Conservation (phyloP, 192 early-diverging fungal species). For the Umbelopsis ramanniana region DNA sequence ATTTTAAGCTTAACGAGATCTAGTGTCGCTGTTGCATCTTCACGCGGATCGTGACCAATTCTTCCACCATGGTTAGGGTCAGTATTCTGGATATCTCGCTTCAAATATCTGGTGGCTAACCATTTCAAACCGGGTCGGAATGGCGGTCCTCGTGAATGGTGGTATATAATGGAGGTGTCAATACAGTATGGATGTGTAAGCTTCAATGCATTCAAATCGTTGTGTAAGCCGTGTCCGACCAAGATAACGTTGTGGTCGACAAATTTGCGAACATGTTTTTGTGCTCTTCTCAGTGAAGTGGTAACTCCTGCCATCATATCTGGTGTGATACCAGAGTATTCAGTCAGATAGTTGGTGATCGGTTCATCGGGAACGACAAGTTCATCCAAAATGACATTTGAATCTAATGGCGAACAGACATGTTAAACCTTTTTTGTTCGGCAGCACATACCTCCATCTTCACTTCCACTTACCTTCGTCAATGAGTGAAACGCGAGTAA, state of each 20-base stretch:
- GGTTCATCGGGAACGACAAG: constrained; percentile 56
- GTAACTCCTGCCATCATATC: constrained; percentile 44
- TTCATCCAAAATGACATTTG: constrained; percentile 50
- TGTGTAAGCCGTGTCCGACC: constrained; percentile 65
- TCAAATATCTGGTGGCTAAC: constrained; percentile 55
- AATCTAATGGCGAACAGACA: constrained; percentile 22
- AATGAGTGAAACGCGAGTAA: constrained; percentile 60
- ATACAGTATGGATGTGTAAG: constrained; percentile 62
- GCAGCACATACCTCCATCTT: neutral
- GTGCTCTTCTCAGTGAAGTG: constrained; percentile 48
- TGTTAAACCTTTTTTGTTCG: neutral
- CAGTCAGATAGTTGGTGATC: constrained; percentile 57
- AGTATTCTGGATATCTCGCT: constrained; percentile 60
- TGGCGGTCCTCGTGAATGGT: constrained; percentile 54
- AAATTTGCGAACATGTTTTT: constrained; percentile 47
- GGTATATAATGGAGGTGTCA: constrained; percentile 67
- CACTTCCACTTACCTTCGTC: constrained; percentile 29
- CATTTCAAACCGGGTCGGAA: constrained; percentile 55
- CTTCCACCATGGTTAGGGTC: constrained; percentile 21
- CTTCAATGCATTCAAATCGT: constrained; percentile 69
- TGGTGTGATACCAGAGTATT: constrained; percentile 61
- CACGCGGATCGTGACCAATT: constrained; percentile 69
- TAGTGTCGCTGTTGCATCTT: constrained; percentile 70
- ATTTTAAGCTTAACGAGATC: constrained; percentile 68
- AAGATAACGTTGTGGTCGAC: constrained; percentile 53